phyloP scores from a whole-genome alignment of 2,329 filamentous ascomycete genomes.

The Penicillium sp. region DNA sequence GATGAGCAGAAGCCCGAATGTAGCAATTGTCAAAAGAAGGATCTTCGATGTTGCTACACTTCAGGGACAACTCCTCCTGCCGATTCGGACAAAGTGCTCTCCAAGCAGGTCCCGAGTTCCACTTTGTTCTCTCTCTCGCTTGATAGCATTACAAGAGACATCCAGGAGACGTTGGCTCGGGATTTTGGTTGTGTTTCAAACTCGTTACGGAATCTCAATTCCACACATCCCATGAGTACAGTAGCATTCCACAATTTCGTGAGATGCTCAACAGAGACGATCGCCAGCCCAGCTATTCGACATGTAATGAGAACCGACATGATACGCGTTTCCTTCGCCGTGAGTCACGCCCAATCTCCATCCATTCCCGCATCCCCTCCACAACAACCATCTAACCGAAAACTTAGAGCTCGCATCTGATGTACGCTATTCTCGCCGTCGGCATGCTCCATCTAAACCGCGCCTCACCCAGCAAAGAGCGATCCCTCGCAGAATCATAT shows the following conservation, averaged over 20 bases:
- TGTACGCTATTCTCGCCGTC: slow-evolving; percentile 35
- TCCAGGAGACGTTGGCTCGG: slow-evolving; percentile 13
- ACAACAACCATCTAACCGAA: neutral
- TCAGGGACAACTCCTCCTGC: neutral
- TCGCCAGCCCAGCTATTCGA: slow-evolving; percentile 15
- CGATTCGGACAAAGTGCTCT: neutral
- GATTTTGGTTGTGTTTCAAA: neutral
- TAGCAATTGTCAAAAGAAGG: slow-evolving; percentile 26
- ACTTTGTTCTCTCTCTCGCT: slow-evolving; percentile 21
- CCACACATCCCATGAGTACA: slow-evolving; percentile 9
- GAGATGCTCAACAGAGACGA: slow-evolving; percentile 14
- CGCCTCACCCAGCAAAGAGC: slow-evolving; percentile 20
- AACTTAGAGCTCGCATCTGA: slow-evolving; percentile 29
- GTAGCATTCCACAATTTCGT: slow-evolving; percentile 28
- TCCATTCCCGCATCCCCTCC: neutral
- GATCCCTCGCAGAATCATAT: slow-evolving; percentile 28
- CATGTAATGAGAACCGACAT: slow-evolving; percentile 29
- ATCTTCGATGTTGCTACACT: slow-evolving; percentile 26
- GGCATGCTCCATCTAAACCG: slow-evolving; percentile 33
- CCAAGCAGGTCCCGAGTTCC: neutral
- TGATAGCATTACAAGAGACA: slow-evolving; percentile 14
- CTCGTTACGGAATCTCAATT: neutral
- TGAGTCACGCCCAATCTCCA: neutral
- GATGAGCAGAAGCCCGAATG: slow-evolving; percentile 34
- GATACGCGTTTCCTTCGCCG: slow-evolving; percentile 29